Conservation (phyloP, 2,329 filamentous ascomycete species). For the Pseudopyrenochaeta lycopersici region DNA sequence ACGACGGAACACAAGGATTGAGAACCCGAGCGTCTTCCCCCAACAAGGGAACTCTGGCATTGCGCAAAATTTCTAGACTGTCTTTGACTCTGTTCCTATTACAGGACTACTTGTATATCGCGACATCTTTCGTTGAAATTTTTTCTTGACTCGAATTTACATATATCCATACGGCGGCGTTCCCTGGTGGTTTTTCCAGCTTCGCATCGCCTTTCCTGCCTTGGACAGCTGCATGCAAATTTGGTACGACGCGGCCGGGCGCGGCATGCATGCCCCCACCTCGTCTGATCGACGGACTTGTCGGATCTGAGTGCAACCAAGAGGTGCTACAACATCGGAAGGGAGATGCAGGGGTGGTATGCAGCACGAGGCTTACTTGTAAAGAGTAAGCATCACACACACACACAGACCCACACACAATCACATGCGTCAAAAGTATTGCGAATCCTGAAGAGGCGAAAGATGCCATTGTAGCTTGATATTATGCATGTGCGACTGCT, state of each 20-base stretch:
- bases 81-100: slow-evolving; percentile 2
- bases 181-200: slow-evolving; percentile 7
- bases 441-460: not conserved
- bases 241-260: slow-evolving; percentile 8
- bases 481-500: not conserved
- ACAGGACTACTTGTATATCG: slow-evolving; percentile 26
- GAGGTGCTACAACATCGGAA: slow-evolving; percentile 11
- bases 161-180: slow-evolving; percentile 23
- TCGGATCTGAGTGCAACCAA: slow-evolving; percentile 9
- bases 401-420: not conserved
- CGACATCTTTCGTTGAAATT: slow-evolving; percentile 13
- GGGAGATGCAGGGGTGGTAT: not conserved
- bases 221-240: slow-evolving; percentile 10
- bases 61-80: slow-evolving; percentile 87
- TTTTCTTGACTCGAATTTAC: slow-evolving; percentile 7
- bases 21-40: slow-evolving; percentile 87
- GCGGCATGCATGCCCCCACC: slow-evolving; percentile 18
- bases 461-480: not conserved
- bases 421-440: not conserved
- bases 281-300: slow-evolving; percentile 8
- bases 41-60: slow-evolving; percentile 92
- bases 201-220: slow-evolving; percentile 10
- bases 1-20: slow-evolving; percentile 91
- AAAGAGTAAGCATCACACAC: slow-evolving; percentile 2
- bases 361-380: slow-evolving; percentile 1